phyloP scores from a whole-genome alignment of 192 early-diverging fungal species.

The Coemansia sp. region DNA sequence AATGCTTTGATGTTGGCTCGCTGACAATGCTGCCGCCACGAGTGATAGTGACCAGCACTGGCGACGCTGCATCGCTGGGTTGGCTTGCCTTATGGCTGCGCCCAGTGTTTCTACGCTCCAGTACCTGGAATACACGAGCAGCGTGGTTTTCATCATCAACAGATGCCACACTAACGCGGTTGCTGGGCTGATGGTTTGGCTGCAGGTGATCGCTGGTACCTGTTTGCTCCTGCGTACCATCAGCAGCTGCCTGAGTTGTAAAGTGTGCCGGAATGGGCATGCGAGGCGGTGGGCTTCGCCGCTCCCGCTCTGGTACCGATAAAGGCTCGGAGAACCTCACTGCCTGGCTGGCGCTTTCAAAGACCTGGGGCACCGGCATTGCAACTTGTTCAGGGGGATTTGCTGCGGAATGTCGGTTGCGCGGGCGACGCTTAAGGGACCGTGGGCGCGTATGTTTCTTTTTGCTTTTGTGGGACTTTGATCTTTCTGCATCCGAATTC shows the following conservation, averaged over 20 bases:
- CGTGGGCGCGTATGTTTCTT: not conserved
- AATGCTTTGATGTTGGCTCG: constrained; percentile 13
- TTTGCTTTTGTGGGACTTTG: not conserved
- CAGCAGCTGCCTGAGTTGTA: not conserved
- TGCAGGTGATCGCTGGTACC: not conserved
- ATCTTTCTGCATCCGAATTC: not conserved
- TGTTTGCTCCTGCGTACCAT: not conserved
- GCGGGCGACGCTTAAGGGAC: not conserved
- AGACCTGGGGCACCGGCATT: not conserved
- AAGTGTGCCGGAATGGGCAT: constrained; percentile 17
- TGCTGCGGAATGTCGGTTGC: not conserved
- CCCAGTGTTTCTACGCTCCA: constrained; percentile 18
- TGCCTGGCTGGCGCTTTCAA: not conserved
- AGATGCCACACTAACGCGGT: constrained; percentile 20
- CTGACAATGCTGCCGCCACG: constrained; percentile 39
- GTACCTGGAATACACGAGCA: constrained; percentile 14
- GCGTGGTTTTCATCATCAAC: constrained; percentile 14
- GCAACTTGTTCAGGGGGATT: not conserved
- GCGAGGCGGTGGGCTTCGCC: not conserved
- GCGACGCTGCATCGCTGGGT: constrained; percentile 22
- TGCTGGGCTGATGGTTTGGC: not conserved
- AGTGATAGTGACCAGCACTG: constrained; percentile 36
- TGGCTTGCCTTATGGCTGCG: constrained; percentile 4
- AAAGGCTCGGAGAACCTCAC: constrained; percentile 6
- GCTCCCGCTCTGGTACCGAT: not conserved